Evolutionary conservation across 192 early-diverging fungal genomes (phyloP), one percentile per base, ranked within the genome.

Genomic region (Globomyces pollinis-pini): DNA sequence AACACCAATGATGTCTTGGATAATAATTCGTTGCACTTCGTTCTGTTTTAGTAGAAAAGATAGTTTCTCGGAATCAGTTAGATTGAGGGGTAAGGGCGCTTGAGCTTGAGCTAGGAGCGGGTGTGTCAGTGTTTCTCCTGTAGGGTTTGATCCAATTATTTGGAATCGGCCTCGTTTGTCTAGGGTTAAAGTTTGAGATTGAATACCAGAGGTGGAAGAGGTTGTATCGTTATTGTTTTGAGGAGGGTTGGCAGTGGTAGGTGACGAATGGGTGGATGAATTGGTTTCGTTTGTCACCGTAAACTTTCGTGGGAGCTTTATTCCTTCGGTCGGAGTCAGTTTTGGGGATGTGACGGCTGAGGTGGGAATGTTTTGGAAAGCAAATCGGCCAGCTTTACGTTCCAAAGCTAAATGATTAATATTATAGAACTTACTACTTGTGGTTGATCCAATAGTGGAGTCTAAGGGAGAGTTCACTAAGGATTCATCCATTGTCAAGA

Each of bases 371-470:
- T 26, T 62, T 36, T 69, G 67, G 50, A 63, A 47, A 6, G 67
- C 67, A 60, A 69, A 69, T 24, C 67, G 47, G 9, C 51, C 52
- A n/a, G 67, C 33, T 50, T 69, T 69, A 18, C 67, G 34, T 39
- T 69, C 67, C 29, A 64, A 39, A 60, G 28, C n/a, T 43, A 57
- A 44, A 4, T 33, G 15, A 33, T 30, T 51, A 15, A 26, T 16
- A 7, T 18, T 33, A 7, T 51, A 28, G 8, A 31, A 33, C 8
- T 26, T 51, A 1, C 28, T 51, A 8, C 15, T 34, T 51, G 30
- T 31, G 33, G 32, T n/a, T 33, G 43, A 36, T 21, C 59, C 60
- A 64, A 60, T 50, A 53, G 44, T 45, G 50, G 35, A 39, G 61
- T 51, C 23, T 62, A 61, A 23, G 33, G 24, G 39, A 38, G 29